phyloP scores from a whole-genome alignment of 352 stramenopile genomes.

The Phytophthora podocarpi region DNA sequence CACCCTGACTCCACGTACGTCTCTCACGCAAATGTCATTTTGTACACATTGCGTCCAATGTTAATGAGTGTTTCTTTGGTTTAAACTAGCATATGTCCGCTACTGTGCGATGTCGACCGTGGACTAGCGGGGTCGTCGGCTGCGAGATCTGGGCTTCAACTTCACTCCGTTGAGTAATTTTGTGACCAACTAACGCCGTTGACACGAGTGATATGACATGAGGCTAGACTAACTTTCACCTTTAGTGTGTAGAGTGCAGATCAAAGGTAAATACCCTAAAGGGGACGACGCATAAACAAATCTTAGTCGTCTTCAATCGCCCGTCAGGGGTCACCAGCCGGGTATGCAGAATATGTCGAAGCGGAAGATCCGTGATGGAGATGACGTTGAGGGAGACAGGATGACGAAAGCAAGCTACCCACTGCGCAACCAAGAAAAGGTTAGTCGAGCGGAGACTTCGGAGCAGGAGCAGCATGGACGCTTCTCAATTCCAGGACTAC shows the following conservation, averaged over 20 bases:
- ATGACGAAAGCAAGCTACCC: constrained; percentile 1
- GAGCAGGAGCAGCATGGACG: neutral
- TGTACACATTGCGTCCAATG: constrained; percentile 3
- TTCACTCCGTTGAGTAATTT: constrained; percentile 32
- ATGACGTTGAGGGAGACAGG: constrained; percentile 17
- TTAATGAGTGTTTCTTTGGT: neutral
- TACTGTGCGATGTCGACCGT: constrained; percentile 63
- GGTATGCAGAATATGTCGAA: constrained; percentile 25
- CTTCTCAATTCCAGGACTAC: constrained; percentile 39
- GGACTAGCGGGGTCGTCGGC: constrained; percentile 7
- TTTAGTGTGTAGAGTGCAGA: constrained; percentile 16
- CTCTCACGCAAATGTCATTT: neutral
- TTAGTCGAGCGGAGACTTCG: neutral
- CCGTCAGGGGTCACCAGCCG: constrained; percentile 14
- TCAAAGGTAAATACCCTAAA: neutral
- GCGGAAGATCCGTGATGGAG: constrained; percentile 35
- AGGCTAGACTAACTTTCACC: constrained; percentile 3
- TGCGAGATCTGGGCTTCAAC: constrained; percentile 28
- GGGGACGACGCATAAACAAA: neutral
- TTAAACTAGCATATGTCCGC: constrained; percentile 60
- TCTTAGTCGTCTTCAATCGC: neutral
- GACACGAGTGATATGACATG: neutral
- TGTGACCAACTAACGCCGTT: neutral
- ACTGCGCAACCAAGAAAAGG: neutral
- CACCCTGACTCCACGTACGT: constrained; percentile 56